Conservation (phyloP, 1,139 yeast species). For the Debaryomycetaceae sp. region DNA sequence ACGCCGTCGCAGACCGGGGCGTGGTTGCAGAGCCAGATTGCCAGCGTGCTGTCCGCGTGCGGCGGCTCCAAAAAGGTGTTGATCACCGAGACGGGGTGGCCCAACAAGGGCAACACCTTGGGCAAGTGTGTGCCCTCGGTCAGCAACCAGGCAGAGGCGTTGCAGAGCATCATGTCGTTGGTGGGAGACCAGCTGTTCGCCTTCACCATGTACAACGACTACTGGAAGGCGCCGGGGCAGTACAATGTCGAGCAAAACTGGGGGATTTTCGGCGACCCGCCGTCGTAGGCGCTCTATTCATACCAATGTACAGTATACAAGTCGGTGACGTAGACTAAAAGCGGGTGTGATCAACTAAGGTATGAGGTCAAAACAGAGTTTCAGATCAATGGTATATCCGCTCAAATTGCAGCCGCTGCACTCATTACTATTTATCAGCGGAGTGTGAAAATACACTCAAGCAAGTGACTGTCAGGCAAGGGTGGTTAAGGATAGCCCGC, state of each 20-base stretch:
- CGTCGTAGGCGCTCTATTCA: constrained; percentile 4
- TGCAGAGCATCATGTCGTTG: constrained; percentile 48
- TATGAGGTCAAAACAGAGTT: too few species aligned
- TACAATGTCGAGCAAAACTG: constrained; percentile 68
- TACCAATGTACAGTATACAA: too few species aligned
- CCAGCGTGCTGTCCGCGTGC: constrained; percentile 64
- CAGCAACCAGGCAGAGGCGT: constrained; percentile 57
- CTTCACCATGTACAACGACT: constrained; percentile 72
- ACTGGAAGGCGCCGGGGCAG: constrained; percentile 72
- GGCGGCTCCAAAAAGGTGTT: constrained; percentile 53
- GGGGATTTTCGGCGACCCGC: constrained; percentile 50
- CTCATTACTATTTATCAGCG: too few species aligned
- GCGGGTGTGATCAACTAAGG: too few species aligned
- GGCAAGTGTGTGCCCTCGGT: constrained; percentile 71
- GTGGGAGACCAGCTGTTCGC: constrained; percentile 56
- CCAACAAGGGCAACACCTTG: constrained; percentile 60
- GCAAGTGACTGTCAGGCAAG: too few species aligned
- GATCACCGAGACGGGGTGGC: constrained; percentile 82
- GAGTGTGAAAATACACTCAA: too few species aligned
- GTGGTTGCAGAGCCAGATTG: constrained; percentile 65
- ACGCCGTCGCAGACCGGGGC: constrained; percentile 63
- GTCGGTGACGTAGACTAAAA: too few species aligned
- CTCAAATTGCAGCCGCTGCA: too few species aligned
- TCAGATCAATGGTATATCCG: too few species aligned
- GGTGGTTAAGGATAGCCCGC: too few species aligned